Percentiles rank a stretch among this genome's conserved stretches.
phyloP scores from a whole-genome alignment of 78 protist genomes.

The Planoprotostelium fungivorum region DNA sequence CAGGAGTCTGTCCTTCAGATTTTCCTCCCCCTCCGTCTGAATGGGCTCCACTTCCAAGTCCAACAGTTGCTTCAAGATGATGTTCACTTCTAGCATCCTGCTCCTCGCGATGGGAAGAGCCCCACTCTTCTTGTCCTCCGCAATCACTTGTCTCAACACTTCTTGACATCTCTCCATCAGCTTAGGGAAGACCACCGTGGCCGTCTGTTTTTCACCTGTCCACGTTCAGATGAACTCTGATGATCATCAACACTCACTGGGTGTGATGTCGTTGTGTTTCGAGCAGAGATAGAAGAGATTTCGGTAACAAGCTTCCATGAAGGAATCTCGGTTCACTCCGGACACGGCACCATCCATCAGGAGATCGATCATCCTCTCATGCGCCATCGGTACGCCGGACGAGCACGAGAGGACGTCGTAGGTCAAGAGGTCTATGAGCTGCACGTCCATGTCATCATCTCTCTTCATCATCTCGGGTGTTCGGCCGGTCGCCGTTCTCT shows the following conservation, averaged over 20 bases:
- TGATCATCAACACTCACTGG: neutral
- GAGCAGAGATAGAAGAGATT: constrained; percentile 4
- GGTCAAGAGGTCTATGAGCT: neutral
- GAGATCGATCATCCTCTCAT: neutral
- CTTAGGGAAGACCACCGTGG: neutral
- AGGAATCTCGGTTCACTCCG: neutral
- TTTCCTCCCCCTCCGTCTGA: neutral
- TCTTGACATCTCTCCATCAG: neutral
- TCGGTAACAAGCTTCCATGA: neutral
- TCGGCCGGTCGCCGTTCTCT: constrained; percentile 5
- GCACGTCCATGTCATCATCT: neutral
- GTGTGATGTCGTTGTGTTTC: neutral
- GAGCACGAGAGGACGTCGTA: neutral
- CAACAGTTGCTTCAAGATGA: neutral
- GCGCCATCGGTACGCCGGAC: neutral
- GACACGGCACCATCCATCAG: neutral
- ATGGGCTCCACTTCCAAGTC: neutral
- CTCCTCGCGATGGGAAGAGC: neutral
- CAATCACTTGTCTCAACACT: neutral
- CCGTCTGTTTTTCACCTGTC: neutral
- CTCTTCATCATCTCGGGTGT: neutral
- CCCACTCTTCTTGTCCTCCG: neutral
- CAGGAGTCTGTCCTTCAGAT: neutral
- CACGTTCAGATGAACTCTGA: neutral
- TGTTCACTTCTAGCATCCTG: neutral